Evolutionary conservation across 2,329 filamentous ascomycete species (phyloP), one percentile per base, ranked within the genome.

Genomic region (Macrophomina phaseolina): DNA sequence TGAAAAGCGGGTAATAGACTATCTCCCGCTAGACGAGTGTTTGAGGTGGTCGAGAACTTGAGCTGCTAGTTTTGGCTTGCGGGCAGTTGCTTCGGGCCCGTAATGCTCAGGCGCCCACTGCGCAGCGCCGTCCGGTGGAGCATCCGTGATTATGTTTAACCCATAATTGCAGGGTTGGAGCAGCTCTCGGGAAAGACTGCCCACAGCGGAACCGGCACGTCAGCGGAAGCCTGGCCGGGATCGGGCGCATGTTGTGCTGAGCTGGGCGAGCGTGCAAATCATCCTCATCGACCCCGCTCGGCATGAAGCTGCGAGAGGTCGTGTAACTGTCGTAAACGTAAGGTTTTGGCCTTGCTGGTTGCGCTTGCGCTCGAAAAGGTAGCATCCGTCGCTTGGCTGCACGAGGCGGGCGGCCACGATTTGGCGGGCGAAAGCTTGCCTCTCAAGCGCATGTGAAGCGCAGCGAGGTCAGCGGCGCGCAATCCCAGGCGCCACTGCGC

Each of bases 241-340:
- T 14, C 40, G 55, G 55, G 38, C 34, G 55, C n/a, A 60, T 46
- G 55, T n/a, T 46, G 55, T 46, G 40, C 55, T 36, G 28, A 18
- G 42, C 28, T 36, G 28, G 56, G 40, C 40, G 40, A 36, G 18
- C 5, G 42, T 14, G 42, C 42, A n/a, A 9, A 12, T 60, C 28
- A 9, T 28, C 58, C 5, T 23, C 45, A 14, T n/a, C 52, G n/a
- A 16, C 18, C 58, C 58, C 42, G 58, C 58, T 49, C 55, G 9
- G 30, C 32, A 55, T 34, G n/a, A 12, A 38, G 52, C 52, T 55
- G 52, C 48, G 32, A 7, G 42, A 45, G 16, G 42, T 5, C 42
- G 42, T 55, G 32, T 23, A n/a, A 53, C 36, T 45, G 53, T 58
- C 30, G 58, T 62, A 40, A n/a, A 62, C 38, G 58, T 62, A 62